Percentiles rank a stretch among this genome's conserved stretches.
Evolutionary conservation across 345 rosid species (phyloP).

Genomic region (Citrus medica): DNA sequence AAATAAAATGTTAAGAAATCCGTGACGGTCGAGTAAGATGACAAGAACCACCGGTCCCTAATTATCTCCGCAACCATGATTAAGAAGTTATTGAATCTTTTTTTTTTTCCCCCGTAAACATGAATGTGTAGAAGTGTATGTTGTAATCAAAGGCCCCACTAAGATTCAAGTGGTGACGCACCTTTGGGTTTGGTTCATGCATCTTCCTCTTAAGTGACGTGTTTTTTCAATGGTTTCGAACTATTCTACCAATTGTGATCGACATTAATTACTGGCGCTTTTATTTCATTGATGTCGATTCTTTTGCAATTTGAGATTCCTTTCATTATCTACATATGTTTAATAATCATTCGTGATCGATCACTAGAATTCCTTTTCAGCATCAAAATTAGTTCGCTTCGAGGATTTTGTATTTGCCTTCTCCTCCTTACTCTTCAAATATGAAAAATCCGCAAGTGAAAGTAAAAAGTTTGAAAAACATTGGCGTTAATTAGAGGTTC

Average conservation of each 20-base stretch:
- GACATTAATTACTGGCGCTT: background rate
- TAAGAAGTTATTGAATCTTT: too few relatives aligned
- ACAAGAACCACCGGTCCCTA: background rate
- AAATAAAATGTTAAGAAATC: too few relatives aligned
- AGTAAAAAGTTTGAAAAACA: background rate
- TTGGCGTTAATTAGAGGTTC: too few relatives aligned
- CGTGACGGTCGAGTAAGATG: background rate
- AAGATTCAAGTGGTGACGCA: background rate
- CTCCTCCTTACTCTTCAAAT: background rate
- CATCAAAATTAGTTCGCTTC: background rate
- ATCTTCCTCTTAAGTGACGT: background rate
- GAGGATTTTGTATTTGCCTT: background rate
- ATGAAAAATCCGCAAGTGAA: background rate
- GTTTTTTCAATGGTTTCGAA: slow-evolving; percentile 14
- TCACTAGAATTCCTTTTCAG: background rate
- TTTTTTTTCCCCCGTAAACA: too few relatives aligned
- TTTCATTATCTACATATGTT: background rate
- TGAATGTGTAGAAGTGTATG: background rate
- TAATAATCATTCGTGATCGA: background rate
- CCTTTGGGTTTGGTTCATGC: slow-evolving; percentile 19
- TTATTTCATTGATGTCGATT: background rate
- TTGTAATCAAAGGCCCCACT: background rate
- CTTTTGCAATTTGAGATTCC: background rate
- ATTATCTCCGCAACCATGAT: background rate
- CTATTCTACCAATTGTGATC: background rate